Evolutionary conservation across 2,329 filamentous ascomycete species (phyloP), one percentile per base, ranked within the genome.

Genomic region (Penicillium sp.): DNA sequence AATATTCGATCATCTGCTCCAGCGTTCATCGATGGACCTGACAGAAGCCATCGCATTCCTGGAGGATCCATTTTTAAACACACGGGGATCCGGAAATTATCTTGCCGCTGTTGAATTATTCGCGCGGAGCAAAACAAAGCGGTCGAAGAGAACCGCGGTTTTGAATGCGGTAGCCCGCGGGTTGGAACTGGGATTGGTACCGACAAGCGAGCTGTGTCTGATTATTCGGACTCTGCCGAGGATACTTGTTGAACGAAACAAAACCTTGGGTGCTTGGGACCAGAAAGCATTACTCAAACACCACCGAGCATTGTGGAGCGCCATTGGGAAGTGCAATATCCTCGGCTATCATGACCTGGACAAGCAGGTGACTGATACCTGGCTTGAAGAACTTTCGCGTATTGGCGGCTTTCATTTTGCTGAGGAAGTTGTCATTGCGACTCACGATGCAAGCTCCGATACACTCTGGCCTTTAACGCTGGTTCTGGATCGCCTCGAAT

Each of bases 51-150:
- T 68, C 18, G 39, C 52, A 7, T 75, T 75, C 40, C 42, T 75
- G 33, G 63, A 68, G 39, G 72, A 75, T 46, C 63, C 68, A 0
- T 64, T 58, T 13, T 43, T 75, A 29, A 75, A 75, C 49, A 61
- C 66, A 7, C 56, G 55, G 7, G 68, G 68, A 6, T 65, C 72
- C 5, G 63, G 66, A 1, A 75, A 75, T 52, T 74, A 72, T 43
- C 41, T 64, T 12, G 52, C 55, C 4, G 56, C 66, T 8, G 59
- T 74, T 13, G 49, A 69, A 20, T 41, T 65, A 46, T 61, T 68
- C 30, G 41, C 58, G 20, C 51, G 48, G n/a, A 49, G 54, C 4
- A 58, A 63, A 29, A 41, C 50, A 26, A 56, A 55, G 32, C 47
- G 57, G 30, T 39, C 49, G 3, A 55, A 58, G 15, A 57, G 65